Base-by-base conservation (phyloP, 768 basidiomycete genomes). In the Naematelia encephala region DNA sequence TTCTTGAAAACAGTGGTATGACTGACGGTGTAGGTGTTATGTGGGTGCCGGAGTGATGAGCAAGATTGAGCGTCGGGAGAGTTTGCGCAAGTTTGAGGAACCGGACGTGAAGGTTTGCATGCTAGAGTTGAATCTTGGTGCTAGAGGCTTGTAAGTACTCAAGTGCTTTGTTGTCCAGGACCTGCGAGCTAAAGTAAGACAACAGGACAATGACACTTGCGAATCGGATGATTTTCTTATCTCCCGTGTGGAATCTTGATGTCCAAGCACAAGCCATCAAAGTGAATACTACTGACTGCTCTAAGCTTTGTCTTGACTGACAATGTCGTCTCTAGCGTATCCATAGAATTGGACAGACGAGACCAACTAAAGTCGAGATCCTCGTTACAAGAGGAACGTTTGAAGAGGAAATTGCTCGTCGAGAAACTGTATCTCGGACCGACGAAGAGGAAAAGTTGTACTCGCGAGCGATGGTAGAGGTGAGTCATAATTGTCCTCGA, bases 221-320 rank as follows among this genome's bases (percentile, higher is more conserved):
- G 0, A 91, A 91, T 19, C 82, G 91, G 10, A 83, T 93, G 1
- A 91, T 93, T 51, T 92, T 94, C 71, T 88, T 89, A 56, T 89
- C 91, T 69, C 91, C 91, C 1, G 87, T 93, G 5, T 94, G 91
- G 91, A 87, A 86, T 61, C 87, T 87, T 22, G 91, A 94, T 69
- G 87, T 91, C 1, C 89, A 93, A 74, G 86, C 86, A 46, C 91
- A 94, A 72, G 91, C 91, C 0, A 88, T 94, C 76, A 92, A 91
- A 83, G 80, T 83, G 45, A 49, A 70, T 51, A 10, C 34, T 16
- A 26, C 23, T 16, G 54, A 8, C 19, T 5, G 23, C 21, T 26
- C 10, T 27, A 22, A 39, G 34, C 34, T 5, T 11, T 8, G 55
- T 57, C 28, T 25, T 42, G 10, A 28, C 27, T 16, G 10, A 8